Conservation (phyloP, 2,329 filamentous ascomycete genomes). For the Spiromastix sp. region DNA sequence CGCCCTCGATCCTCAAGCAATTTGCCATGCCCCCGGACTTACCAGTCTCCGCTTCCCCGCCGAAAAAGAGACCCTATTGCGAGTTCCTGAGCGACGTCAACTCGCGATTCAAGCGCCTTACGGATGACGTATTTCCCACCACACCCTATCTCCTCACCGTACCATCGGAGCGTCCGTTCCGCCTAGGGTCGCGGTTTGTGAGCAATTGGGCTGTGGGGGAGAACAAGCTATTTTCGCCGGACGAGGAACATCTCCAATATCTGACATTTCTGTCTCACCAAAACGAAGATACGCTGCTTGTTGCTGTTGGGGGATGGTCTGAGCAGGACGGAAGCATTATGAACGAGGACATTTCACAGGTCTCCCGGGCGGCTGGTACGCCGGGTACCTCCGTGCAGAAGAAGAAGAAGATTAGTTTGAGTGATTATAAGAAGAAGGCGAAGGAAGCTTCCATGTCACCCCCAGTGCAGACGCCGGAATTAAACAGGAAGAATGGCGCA, state of each 20-base stretch:
- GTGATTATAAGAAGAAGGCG: constrained; percentile 50
- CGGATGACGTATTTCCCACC: constrained; percentile 31
- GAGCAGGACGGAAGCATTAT: constrained; percentile 38
- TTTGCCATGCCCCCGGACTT: constrained; percentile 12
- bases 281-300: constrained; percentile 41
- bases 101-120: constrained; percentile 28
- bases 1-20: constrained; percentile 2
- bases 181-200: constrained; percentile 30
- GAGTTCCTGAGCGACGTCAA: constrained; percentile 17
- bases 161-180: constrained; percentile 37
- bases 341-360: constrained; percentile 28
- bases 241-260: constrained; percentile 52
- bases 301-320: constrained; percentile 45
- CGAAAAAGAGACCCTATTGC: constrained; percentile 11
- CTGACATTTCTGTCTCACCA: constrained; percentile 52
- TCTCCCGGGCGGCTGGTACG: constrained; percentile 17
- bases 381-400: constrained; percentile 26
- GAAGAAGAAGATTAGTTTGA: constrained; percentile 55
- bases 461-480: constrained; percentile 2
- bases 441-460: constrained; percentile 23
- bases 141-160: constrained; percentile 38
- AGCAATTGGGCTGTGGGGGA: constrained; percentile 38
- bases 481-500: not conserved
- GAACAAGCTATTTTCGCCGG: constrained; percentile 42
- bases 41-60: constrained; percentile 5